These are phyloP conservation scores for Paramecium caudatum DNA, from an alignment of 73 alveolate genomes.

Conservation along the genomic window DNA sequence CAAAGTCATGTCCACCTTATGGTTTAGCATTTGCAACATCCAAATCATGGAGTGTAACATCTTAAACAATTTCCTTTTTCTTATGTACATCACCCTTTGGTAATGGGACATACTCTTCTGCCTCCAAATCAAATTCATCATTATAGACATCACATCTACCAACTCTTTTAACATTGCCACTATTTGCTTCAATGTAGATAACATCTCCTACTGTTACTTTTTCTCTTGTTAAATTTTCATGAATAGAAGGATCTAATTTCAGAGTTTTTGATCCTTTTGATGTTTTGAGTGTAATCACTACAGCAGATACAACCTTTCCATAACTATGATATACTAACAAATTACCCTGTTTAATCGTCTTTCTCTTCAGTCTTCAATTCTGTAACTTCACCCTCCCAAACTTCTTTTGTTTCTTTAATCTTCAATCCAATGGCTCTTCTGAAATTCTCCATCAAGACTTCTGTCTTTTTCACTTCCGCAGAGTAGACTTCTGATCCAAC, in stretches of 20 bases:
- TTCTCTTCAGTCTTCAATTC: constrained; percentile 99
- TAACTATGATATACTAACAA: neutral
- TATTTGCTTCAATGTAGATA: constrained; percentile 99
- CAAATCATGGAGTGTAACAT: constrained; percentile 99
- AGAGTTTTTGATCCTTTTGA: constrained; percentile 98
- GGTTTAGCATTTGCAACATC: constrained; percentile 99
- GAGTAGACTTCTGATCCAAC: constrained; percentile 99
- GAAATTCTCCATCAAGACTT: constrained; percentile 99
- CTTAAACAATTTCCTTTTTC: constrained; percentile 99
- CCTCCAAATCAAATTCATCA: constrained; percentile 99
- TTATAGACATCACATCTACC: constrained; percentile 99
- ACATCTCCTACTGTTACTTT: constrained; percentile 99
- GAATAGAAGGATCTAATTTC: constrained; percentile 98
- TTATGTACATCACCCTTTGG: constrained; percentile 99
- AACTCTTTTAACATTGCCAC: constrained; percentile 99
- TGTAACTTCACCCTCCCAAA: constrained; percentile 99
- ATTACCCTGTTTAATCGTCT: constrained; percentile 92
- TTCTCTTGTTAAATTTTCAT: constrained; percentile 98
- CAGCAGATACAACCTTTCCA: constrained; percentile 96
- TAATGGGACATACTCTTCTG: constrained; percentile 99
- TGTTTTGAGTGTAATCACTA: constrained; percentile 93
- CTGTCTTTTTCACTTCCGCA: constrained; percentile 99
- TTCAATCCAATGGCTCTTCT: constrained; percentile 99
- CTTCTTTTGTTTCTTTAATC: constrained; percentile 99
- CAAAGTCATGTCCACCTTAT: constrained; percentile 99